phyloP scores from a whole-genome alignment of 2,329 filamentous ascomycete genomes.

The Colletotrichum sp. region DNA sequence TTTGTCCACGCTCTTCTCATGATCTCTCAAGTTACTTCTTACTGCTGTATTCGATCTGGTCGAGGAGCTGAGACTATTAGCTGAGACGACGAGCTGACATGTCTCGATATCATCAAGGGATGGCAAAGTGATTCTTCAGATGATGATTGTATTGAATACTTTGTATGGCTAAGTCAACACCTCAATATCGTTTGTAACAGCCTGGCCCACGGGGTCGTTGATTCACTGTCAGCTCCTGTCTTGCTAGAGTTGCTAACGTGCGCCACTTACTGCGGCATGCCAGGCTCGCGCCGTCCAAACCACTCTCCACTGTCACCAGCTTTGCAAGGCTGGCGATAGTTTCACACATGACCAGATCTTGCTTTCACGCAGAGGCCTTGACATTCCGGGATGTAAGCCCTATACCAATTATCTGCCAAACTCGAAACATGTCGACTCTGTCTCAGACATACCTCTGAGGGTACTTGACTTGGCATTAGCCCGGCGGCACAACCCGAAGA shows the following conservation, averaged over 20 bases:
- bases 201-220: rapidly evolving
- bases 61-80: rapidly evolving
- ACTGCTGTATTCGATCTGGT: background rate
- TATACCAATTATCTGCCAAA: background rate
- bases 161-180: rapidly evolving
- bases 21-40: background rate
- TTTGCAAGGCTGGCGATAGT: background rate
- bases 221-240: background rate
- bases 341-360: background rate
- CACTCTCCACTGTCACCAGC: rapidly evolving
- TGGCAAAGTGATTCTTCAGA: rapidly evolving
- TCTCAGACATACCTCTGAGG: background rate
- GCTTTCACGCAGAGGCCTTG: rapidly evolving
- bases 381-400: background rate
- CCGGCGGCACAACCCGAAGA: background rate
- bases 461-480: background rate
- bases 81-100: background rate
- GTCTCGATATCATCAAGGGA: background rate
- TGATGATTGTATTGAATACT: background rate
- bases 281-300: rapidly evolving
- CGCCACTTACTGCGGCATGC: background rate
- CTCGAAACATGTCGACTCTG: background rate
- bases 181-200: background rate
- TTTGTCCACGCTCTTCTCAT: background rate
- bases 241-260: no score